phyloP scores from a whole-genome alignment of 805 yeast genomes.

The Kuraishia capsulata region DNA sequence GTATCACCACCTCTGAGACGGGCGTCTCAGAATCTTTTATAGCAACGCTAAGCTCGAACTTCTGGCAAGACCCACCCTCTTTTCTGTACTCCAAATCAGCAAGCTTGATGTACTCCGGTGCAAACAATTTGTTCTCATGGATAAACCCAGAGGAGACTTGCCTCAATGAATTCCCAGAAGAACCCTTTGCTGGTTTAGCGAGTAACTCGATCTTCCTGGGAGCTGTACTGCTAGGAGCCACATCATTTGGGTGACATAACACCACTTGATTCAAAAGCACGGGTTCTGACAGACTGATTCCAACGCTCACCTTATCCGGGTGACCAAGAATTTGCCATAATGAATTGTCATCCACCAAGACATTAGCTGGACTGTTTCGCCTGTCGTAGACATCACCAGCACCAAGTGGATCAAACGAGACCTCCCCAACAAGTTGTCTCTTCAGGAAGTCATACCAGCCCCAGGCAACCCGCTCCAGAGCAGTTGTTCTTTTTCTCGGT shows the following conservation, averaged over 20 bases:
- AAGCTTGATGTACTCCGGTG: background rate
- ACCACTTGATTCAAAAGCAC: background rate
- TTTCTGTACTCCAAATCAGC: background rate
- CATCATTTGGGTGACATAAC: background rate
- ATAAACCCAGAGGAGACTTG: too few relatives aligned
- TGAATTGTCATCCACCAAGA: background rate
- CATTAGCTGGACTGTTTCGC: background rate
- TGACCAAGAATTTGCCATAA: background rate
- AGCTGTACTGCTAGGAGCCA: background rate
- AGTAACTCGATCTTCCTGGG: background rate
- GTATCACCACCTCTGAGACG: background rate
- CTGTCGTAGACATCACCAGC: background rate
- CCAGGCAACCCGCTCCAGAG: conserved; percentile 1
- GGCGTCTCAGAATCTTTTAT: background rate
- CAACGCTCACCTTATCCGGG: background rate
- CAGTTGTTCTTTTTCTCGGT: conserved; percentile 2
- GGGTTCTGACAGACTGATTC: background rate
- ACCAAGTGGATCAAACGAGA: background rate
- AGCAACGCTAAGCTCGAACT: background rate
- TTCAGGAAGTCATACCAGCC: conserved; percentile 5
- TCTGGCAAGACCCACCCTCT: background rate
- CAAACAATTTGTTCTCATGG: too few relatives aligned
- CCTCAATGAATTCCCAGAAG: background rate
- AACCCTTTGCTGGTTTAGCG: background rate
- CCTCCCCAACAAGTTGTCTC: background rate